A percentile compares a stretch with the other conserved stretches of the same genome.
Evolutionary conservation across 768 basidiomycete species (phyloP).

Genomic region (Phylloporus arenicola): DNA sequence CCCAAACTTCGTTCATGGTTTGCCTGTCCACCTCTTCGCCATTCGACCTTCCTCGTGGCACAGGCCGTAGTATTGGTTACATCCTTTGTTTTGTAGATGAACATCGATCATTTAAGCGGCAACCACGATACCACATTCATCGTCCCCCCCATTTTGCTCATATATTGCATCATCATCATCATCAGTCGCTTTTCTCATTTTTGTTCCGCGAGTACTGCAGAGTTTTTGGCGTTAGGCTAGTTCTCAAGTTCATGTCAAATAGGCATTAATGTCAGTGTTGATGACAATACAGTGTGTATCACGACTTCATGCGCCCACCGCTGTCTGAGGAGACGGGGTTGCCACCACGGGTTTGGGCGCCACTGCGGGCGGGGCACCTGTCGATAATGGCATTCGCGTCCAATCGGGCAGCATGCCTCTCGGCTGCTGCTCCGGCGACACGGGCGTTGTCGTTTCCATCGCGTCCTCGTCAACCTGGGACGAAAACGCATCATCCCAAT

Average conservation of each 20-base stretch:
- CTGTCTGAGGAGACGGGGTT: slow-evolving; percentile 18
- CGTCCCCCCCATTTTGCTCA: not conserved
- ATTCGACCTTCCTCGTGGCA: slow-evolving; percentile 6
- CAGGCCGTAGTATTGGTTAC: slow-evolving; percentile 3
- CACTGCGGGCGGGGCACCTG: slow-evolving; percentile 59
- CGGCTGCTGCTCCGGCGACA: slow-evolving; percentile 25
- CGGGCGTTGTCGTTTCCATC: slow-evolving; percentile 11
- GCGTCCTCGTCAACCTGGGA: slow-evolving; percentile 38
- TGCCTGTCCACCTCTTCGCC: not conserved
- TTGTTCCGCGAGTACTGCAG: slow-evolving; percentile 3
- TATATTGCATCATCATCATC: not conserved
- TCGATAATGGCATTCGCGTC: slow-evolving; percentile 61
- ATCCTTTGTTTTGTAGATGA: not conserved
- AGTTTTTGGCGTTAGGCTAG: slow-evolving; percentile 6
- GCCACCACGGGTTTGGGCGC: slow-evolving; percentile 7
- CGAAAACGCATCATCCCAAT: slow-evolving; percentile 71
- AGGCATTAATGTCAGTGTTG: slow-evolving; percentile 3
- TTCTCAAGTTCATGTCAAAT: slow-evolving; percentile 8
- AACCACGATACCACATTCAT: slow-evolving; percentile 2
- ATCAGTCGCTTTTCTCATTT: not conserved
- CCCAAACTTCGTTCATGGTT: not conserved
- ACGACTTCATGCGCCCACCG: slow-evolving; percentile 32
- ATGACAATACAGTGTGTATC: slow-evolving; percentile 6
- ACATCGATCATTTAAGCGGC: not conserved
- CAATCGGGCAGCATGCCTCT: slow-evolving; percentile 70